phyloP scores from a whole-genome alignment of 352 stramenopile genomes.

The Phytophthora niederhauseri region DNA sequence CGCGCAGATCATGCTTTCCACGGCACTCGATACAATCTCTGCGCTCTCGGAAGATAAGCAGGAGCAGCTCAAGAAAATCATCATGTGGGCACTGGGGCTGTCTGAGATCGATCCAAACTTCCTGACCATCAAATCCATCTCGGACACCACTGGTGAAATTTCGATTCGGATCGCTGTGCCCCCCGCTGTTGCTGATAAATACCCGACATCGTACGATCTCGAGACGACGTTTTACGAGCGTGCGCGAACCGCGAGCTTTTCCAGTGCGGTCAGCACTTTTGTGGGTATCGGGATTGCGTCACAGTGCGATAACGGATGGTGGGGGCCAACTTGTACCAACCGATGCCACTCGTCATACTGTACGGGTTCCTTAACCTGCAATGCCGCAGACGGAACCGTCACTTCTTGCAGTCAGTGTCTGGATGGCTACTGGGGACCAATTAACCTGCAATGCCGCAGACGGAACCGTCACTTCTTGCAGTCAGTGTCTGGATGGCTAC shows the following conservation, averaged over 20 bases:
- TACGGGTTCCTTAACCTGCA: not conserved
- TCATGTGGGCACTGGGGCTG: slow-evolving; percentile 1
- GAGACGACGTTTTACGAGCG: not conserved
- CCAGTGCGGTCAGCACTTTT: not conserved
- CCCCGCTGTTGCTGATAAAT: not conserved
- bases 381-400: not conserved
- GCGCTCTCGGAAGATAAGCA: not conserved
- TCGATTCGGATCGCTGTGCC: not conserved
- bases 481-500: not conserved
- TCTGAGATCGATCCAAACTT: slow-evolving; percentile 3
- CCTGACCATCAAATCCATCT: not conserved
- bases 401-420: not conserved
- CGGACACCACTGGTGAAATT: not conserved
- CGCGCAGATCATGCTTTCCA: not conserved
- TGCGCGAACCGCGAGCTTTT: not conserved
- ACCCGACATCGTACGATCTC: not conserved
- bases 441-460: not conserved
- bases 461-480: not conserved
- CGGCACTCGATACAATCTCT: not conserved
- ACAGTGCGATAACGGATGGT: slow-evolving; percentile 1
- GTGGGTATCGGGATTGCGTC: not conserved
- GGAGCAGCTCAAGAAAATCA: not conserved
- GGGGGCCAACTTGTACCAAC: not conserved
- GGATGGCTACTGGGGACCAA: not conserved
- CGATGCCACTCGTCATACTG: not conserved